Conservation (phyloP, 2,329 filamentous ascomycete genomes). For the Seiridium cupressi region DNA sequence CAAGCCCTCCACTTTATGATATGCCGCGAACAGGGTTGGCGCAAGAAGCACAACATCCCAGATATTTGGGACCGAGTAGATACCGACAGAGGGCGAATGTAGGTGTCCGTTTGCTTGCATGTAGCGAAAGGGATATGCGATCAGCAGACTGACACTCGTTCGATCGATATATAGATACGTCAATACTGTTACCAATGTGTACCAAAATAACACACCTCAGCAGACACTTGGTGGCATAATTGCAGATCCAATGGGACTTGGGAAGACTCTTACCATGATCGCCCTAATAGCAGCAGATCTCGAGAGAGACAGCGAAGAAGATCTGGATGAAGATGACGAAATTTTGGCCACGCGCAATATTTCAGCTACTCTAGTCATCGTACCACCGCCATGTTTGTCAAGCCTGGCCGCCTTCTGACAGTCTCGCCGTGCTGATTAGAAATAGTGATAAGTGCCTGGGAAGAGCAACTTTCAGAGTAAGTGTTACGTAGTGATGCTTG, state of each 20-base stretch:
- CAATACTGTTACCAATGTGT: not conserved
- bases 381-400: not conserved
- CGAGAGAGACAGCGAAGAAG: not conserved
- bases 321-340: not conserved
- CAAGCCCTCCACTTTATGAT: constrained; percentile 43
- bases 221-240: constrained; percentile 42
- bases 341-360: not conserved
- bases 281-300: constrained; percentile 33
- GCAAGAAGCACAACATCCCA: constrained; percentile 16
- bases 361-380: not conserved
- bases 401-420: not conserved
- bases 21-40: constrained; percentile 35
- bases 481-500: not conserved
- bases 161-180: not conserved
- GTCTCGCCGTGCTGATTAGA: not conserved
- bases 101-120: constrained; percentile 8
- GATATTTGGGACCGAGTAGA: constrained; percentile 33
- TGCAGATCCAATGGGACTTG: constrained; percentile 45
- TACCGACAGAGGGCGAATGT: constrained; percentile 19
- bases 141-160: not conserved
- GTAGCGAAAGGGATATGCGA: constrained; percentile 19
- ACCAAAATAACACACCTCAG: constrained; percentile 28
- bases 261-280: constrained; percentile 44
- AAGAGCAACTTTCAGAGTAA: not conserved
- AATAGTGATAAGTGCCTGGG: not conserved